phyloP scores from a whole-genome alignment of 345 rosid species.

The Euphorbia lathyris region DNA sequence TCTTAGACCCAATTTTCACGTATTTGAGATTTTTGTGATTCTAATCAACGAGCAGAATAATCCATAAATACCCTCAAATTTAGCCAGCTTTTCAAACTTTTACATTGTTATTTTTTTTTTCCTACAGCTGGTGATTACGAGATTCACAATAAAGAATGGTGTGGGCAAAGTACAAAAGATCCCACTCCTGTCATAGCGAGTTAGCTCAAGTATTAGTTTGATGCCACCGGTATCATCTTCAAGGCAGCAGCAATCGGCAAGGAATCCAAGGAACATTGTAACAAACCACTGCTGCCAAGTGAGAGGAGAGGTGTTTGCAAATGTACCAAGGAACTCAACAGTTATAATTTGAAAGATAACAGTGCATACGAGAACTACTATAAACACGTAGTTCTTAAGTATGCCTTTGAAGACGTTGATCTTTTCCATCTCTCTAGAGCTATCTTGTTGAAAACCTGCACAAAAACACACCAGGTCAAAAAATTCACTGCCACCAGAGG shows the following conservation, averaged over 20 bases:
- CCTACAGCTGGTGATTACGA: slow-evolving; percentile 10
- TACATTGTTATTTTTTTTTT: neutral
- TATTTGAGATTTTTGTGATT: neutral
- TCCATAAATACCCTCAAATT: slow-evolving; percentile 6
- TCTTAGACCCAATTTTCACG: neutral
- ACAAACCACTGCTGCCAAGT: slow-evolving; percentile 71
- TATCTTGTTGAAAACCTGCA: slow-evolving; percentile 35
- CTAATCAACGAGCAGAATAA: slow-evolving; percentile 3
- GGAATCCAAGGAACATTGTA: slow-evolving; percentile 70
- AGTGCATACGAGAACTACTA: slow-evolving; percentile 21
- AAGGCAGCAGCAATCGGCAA: slow-evolving; percentile 90
- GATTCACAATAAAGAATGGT: neutral
- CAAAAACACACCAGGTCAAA: neutral
- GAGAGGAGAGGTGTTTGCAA: slow-evolving; percentile 64
- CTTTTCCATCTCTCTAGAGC: slow-evolving; percentile 36
- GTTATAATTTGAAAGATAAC: slow-evolving; percentile 28
- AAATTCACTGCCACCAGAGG: too few relatives aligned
- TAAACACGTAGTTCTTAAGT: slow-evolving; percentile 29
- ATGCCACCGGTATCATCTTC: slow-evolving; percentile 67
- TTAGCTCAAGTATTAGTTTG: slow-evolving; percentile 26
- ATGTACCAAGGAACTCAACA: slow-evolving; percentile 32
- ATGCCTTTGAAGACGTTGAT: slow-evolving; percentile 32
- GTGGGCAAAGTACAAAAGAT: neutral
- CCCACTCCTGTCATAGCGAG: neutral
- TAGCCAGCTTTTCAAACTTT: slow-evolving; percentile 14